A percentile compares a stretch with the other conserved stretches of the same genome.
These are phyloP conservation scores for Penicillium tannophilum DNA, from an alignment of 495 filamentous ascomycete genomes.

Conservation along the genomic window DNA sequence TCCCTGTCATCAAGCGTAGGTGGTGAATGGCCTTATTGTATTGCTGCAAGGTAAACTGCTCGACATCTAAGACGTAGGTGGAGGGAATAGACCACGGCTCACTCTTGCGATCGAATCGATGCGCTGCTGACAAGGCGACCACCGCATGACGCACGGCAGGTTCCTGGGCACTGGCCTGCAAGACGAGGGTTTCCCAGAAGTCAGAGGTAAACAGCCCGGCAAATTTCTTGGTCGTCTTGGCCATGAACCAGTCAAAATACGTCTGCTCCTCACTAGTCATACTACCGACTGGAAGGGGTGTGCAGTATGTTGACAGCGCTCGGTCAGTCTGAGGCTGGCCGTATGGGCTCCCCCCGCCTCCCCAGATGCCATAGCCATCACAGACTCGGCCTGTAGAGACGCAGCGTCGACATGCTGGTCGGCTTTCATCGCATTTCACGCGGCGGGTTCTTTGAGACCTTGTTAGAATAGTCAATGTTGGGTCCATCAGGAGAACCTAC, in stretches of 20 bases:
- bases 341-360: constrained; percentile 40
- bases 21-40: constrained; percentile 29
- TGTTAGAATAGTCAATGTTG: background rate
- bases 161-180: constrained; percentile 63
- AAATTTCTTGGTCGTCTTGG: constrained; percentile 58
- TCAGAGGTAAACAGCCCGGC: constrained; percentile 64
- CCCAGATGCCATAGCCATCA: constrained; percentile 60
- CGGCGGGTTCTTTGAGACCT: constrained; percentile 33
- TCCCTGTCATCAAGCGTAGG: constrained; percentile 5
- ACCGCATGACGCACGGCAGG: constrained; percentile 66
- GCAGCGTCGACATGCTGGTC: constrained; percentile 56
- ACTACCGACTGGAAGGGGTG: constrained; percentile 23
- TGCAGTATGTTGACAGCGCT: constrained; percentile 22
- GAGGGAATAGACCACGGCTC: constrained; percentile 8
- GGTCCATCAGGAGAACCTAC: constrained; percentile 16
- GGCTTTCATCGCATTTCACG: constrained; percentile 61
- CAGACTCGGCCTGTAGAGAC: constrained; percentile 57
- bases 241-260: constrained; percentile 62
- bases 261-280: constrained; percentile 47
- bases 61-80: constrained; percentile 10
- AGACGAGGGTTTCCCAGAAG: constrained; percentile 58
- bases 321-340: constrained; percentile 28
- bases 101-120: constrained; percentile 41
- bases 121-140: constrained; percentile 63
- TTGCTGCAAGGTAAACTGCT: constrained; percentile 24